Percentiles rank a stretch among this genome's conserved stretches.
These are phyloP conservation scores for Penicillium occitanis DNA, from an alignment of 2,329 filamentous ascomycete species.

Conservation along the genomic window DNA sequence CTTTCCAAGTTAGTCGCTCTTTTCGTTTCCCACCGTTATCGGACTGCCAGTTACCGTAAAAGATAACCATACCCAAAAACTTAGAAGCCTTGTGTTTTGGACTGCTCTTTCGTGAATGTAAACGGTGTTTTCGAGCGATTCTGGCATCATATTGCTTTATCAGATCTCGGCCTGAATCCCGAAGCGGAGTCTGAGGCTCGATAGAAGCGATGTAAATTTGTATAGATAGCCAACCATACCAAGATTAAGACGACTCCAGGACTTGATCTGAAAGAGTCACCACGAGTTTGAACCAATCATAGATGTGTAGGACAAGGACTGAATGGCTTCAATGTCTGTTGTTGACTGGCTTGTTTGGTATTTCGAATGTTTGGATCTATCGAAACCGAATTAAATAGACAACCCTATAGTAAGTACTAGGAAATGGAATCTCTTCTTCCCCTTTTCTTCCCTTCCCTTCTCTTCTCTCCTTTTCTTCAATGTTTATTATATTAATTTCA, in stretches of 20 bases:
- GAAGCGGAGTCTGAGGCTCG: not conserved
- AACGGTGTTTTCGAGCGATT: not conserved
- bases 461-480: too few species aligned
- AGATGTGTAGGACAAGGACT: not conserved
- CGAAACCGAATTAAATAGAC: not conserved
- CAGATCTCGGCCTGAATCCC: not conserved
- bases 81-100: too few species aligned
- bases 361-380: not conserved
- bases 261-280: not conserved
- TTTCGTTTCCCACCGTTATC: not conserved
- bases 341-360: not conserved
- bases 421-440: not conserved
- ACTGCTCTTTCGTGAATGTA: too few species aligned
- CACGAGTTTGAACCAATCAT: not conserved
- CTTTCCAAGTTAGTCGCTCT: not conserved
- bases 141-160: not conserved
- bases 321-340: not conserved
- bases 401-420: not conserved
- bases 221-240: not conserved
- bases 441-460: too few species aligned
- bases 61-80: too few species aligned
- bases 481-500: not conserved
- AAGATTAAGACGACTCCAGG: not conserved
- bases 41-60: not conserved
- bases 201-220: not conserved